Evolutionary conservation across 495 filamentous ascomycete genomes (phyloP), one percentile per base, ranked within the genome.

Genomic region (Aspergillus mulundensis): DNA sequence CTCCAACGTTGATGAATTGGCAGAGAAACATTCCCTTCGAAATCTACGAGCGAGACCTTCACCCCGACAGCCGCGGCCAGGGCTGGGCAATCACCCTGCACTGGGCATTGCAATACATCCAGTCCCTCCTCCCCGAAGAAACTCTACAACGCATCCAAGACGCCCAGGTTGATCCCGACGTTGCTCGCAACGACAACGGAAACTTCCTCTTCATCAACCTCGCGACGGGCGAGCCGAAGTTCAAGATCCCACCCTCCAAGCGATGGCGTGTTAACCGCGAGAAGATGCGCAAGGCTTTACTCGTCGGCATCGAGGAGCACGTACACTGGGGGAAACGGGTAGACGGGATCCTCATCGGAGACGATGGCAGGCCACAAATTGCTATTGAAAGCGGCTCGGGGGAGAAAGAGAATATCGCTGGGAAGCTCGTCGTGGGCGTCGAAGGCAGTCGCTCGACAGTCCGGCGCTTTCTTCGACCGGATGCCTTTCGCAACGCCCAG

Each of bases 11-110:
- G n/a, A 46, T 4, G 46, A 54, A 56, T 12, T 1, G 25, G 53
- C 28, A 68, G 39, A 61, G 60, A 48, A 56, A 59, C 18, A 74
- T 79, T 24, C 65, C 77, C 7, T 81, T 80, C 60, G 55, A 70
- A 15, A 73, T 85, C 6, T 85, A 75, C 61, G 83, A 86, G 54
- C 73, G 80, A 15, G 82, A 85, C 64, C 54, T 63, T 4, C 58
- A 57, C 23, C 65, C 71, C 30, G 53, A 62, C 15, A 62, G 70
- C 18, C 74, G 82, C 10, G 68, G 65, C 5, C 73, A 75, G 48
- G 82, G 82, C 15, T 86, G 81, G 81, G 81, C 77, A 16, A 74
- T 86, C 30, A 84, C 83, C 0, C 69, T 85, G 20, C 81, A 85
- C 63, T 84, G 80, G 79, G 76, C 77, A 7, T 66, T 83, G 7